These are phyloP conservation scores for Yamadazyma sp. DNA, from an alignment of 1,139 yeast species.

Conservation along the genomic window DNA sequence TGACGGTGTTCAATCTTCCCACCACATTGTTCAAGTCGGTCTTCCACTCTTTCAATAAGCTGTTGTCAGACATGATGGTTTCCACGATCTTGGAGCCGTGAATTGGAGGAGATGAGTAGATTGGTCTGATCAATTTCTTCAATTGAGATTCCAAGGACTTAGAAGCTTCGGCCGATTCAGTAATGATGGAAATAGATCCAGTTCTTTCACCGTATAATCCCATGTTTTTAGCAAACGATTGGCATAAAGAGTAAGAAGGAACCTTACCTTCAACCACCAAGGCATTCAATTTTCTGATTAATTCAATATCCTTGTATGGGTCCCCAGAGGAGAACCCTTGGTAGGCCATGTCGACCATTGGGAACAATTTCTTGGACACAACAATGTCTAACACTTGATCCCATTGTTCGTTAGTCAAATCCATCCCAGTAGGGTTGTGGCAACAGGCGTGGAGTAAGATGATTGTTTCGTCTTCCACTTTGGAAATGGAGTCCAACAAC, in stretches of 20 bases:
- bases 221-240: slow-evolving; percentile 95
- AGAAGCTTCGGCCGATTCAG: slow-evolving; percentile 45
- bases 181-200: slow-evolving; percentile 76
- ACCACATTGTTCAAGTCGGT: slow-evolving; percentile 76
- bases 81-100: slow-evolving; percentile 91
- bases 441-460: slow-evolving; percentile 93
- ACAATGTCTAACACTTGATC: slow-evolving; percentile 60
- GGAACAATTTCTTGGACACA: slow-evolving; percentile 63
- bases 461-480: slow-evolving; percentile 55
- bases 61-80: slow-evolving; percentile 62
- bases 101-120: slow-evolving; percentile 91
- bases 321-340: slow-evolving; percentile 94
- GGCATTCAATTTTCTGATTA: slow-evolving; percentile 50
- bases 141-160: slow-evolving; percentile 71
- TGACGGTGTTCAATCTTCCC: slow-evolving; percentile 71
- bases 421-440: slow-evolving; percentile 97
- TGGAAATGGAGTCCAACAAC: slow-evolving; percentile 41
- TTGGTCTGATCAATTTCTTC: slow-evolving; percentile 77
- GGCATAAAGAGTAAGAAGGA: slow-evolving; percentile 68
- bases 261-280: slow-evolving; percentile 48
- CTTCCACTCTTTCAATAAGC: slow-evolving; percentile 72
- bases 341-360: slow-evolving; percentile 92
- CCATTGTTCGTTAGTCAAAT: slow-evolving; percentile 89
- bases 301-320: slow-evolving; percentile 48
- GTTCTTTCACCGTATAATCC: slow-evolving; percentile 96